Percentiles rank a stretch among this genome's conserved stretches.
phyloP scores from a whole-genome alignment of 352 stramenopile species.

The Globisporangium sylvaticum region DNA sequence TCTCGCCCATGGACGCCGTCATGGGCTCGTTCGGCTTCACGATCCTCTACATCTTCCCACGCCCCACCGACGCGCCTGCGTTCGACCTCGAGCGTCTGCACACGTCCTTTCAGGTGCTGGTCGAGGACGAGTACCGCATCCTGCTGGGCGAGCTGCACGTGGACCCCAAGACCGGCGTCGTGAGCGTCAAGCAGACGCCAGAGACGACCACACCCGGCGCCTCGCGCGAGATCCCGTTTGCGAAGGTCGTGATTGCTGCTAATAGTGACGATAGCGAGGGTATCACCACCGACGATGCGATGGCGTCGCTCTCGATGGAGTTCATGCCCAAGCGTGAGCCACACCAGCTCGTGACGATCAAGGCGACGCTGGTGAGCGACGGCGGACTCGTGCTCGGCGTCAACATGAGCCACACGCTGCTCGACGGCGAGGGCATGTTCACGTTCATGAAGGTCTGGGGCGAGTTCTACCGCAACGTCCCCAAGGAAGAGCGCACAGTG shows the following conservation, averaged over 20 bases:
- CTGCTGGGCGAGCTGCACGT: conserved; percentile 35
- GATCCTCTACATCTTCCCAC: conserved; percentile 56
- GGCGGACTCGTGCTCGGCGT: conserved; percentile 44
- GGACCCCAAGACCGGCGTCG: conserved; percentile 23
- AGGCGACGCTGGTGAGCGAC: conserved; percentile 39
- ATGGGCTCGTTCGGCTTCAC: conserved; percentile 43
- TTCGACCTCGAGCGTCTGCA: conserved; percentile 46
- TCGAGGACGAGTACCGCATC: conserved; percentile 43
- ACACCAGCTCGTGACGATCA: conserved; percentile 30
- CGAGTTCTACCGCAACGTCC: conserved; percentile 39
- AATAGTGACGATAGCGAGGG: neutral
- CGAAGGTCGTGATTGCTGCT: conserved; percentile 13
- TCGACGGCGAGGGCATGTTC: conserved; percentile 51
- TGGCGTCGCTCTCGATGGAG: conserved; percentile 25
- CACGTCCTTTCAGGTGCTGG: conserved; percentile 24
- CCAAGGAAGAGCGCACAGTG: conserved; percentile 18
- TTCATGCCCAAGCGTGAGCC: conserved; percentile 25
- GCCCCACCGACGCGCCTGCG: neutral
- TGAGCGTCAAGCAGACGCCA: conserved; percentile 29
- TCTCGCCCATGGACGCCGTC: conserved; percentile 50
- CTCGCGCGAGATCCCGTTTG: conserved; percentile 32
- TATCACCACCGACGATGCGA: conserved; percentile 32
- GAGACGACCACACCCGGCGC: neutral
- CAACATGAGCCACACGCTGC: conserved; percentile 36
- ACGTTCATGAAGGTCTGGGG: conserved; percentile 64